These are phyloP conservation scores for Hygrocybe punicea DNA, from an alignment of 768 basidiomycete species.

Conservation along the genomic window DNA sequence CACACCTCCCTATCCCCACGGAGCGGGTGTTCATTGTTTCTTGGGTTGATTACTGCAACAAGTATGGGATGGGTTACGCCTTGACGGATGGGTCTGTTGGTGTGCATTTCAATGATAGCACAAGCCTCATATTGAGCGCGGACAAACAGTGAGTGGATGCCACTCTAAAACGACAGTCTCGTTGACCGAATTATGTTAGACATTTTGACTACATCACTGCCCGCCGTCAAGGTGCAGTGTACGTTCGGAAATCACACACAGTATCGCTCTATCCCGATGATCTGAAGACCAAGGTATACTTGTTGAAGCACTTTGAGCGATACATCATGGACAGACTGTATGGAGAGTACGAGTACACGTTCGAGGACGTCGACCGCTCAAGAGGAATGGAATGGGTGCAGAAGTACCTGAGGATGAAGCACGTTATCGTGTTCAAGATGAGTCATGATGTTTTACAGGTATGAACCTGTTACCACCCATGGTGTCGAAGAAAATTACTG, in stretches of 20 bases:
- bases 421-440: conserved; percentile 94
- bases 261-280: conserved; percentile 74
- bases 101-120: conserved; percentile 96
- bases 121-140: conserved; percentile 77
- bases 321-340: conserved; percentile 92
- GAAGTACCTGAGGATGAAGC: conserved; percentile 94
- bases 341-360: conserved; percentile 82
- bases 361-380: conserved; percentile 58
- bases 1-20: conserved; percentile 44
- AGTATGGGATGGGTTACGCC: conserved; percentile 99
- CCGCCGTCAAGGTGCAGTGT: conserved; percentile 60
- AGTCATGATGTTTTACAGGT: conserved; percentile 96
- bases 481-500: conserved; percentile 1
- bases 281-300: conserved; percentile 85
- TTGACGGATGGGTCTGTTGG: conserved; percentile 93
- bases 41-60: conserved; percentile 99
- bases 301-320: conserved; percentile 88
- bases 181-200: conserved; percentile 38
- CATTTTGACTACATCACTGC: conserved; percentile 87
- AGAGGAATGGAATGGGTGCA: conserved; percentile 95
- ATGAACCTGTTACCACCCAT: conserved; percentile 19
- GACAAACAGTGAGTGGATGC: conserved; percentile 70
- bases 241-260: conserved; percentile 67
- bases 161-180: not conserved
- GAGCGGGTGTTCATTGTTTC: conserved; percentile 90